A percentile compares a stretch with the other conserved stretches of the same genome.
Evolutionary conservation across 148 eudicot species (phyloP).

Genomic region (Cornus controversa): DNA sequence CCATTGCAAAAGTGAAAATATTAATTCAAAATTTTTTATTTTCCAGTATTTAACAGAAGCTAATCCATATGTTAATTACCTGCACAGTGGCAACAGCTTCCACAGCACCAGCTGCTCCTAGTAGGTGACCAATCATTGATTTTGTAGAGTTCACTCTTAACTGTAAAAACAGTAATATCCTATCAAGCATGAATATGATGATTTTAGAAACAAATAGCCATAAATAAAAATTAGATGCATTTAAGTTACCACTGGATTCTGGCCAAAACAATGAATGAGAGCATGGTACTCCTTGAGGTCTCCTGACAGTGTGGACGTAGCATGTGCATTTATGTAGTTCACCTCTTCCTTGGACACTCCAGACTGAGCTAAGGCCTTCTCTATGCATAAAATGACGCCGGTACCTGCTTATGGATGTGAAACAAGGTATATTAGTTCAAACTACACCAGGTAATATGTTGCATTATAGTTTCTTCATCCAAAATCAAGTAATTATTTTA

Average conservation of each 20-base stretch:
- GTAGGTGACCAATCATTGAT: constrained; percentile 94
- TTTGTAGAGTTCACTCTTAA: constrained; percentile 85
- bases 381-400: constrained; percentile 76
- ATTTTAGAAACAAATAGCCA: background rate
- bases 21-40: background rate
- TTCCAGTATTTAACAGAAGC: background rate
- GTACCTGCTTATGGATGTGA: constrained; percentile 44
- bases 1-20: background rate
- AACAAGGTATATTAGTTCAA: background rate
- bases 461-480: background rate
- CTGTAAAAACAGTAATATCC: constrained; percentile 32
- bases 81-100: constrained; percentile 96
- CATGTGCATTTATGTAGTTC: constrained; percentile 95
- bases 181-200: background rate
- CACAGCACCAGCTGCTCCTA: constrained; percentile 97
- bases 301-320: constrained; percentile 89
- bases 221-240: constrained; percentile 6
- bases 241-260: constrained; percentile 67
- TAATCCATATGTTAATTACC: constrained; percentile 36
- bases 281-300: constrained; percentile 97
- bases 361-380: constrained; percentile 81
- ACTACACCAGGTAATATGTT: background rate
- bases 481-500: background rate
- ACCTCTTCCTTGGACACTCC: constrained; percentile 88
- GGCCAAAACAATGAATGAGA: constrained; percentile 73